These are phyloP conservation scores for Favolaschia claudopus DNA, from an alignment of 768 basidiomycete genomes.

Conservation along the genomic window DNA sequence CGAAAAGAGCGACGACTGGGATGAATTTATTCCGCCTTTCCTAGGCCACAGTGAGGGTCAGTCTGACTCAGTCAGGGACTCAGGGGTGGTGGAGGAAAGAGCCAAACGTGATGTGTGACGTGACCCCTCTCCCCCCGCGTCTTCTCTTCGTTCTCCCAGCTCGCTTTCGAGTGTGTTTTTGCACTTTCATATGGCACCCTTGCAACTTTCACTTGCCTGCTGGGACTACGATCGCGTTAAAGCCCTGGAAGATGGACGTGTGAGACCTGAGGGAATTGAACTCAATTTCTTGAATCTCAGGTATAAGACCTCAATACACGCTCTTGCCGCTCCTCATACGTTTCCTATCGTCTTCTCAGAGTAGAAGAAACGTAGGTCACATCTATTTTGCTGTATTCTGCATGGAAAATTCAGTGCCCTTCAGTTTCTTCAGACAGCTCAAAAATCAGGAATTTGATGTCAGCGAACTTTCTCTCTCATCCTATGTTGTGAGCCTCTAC, in stretches of 20 bases:
- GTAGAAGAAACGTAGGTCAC: slow-evolving; percentile 24
- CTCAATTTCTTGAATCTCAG: slow-evolving; percentile 25
- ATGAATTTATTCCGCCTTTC: no score
- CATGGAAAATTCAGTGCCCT: background rate
- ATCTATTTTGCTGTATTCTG: background rate
- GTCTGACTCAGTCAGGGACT: no score
- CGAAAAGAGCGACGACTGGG: no score
- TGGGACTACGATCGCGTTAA: slow-evolving; percentile 31
- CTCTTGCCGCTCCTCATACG: background rate
- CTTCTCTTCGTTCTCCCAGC: background rate
- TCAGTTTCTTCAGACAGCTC: slow-evolving; percentile 29
- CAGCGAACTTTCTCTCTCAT: slow-evolving; percentile 25
- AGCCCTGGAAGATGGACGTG: slow-evolving; percentile 29
- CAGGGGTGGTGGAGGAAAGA: no score
- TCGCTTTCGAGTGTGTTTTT: no score
- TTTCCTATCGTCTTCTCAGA: background rate
- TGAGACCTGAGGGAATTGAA: slow-evolving; percentile 27
- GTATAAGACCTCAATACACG: background rate
- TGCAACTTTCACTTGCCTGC: slow-evolving; percentile 24
- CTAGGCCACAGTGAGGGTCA: no score
- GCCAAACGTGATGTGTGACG: no score
- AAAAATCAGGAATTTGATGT: slow-evolving; percentile 28
- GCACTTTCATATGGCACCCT: slow-evolving; percentile 27
- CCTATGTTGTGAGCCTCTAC: slow-evolving; percentile 24
- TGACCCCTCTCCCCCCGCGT: background rate